A percentile compares a stretch with the other conserved stretches of the same genome.
Conservation (phyloP, 805 yeast species). For the Zygosaccharomyces lentus region DNA sequence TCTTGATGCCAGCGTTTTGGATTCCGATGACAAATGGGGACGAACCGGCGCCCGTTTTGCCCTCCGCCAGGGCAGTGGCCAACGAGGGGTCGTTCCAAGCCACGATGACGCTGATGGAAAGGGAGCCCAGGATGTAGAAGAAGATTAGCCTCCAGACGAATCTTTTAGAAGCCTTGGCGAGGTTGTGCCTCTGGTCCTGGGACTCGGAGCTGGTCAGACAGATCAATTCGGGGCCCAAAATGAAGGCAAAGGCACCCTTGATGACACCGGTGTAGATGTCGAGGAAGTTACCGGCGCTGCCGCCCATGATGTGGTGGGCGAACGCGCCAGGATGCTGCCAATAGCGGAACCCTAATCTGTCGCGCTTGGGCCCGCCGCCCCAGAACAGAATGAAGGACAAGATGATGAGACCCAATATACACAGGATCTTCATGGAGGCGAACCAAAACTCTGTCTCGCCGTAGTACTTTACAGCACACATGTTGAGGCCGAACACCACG, state of each 20-base stretch:
- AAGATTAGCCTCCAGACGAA: constrained; percentile 58
- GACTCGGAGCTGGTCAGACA: constrained; percentile 57
- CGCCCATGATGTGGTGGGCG: constrained; percentile 44
- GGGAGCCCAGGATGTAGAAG: constrained; percentile 55
- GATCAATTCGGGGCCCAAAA: constrained; percentile 60
- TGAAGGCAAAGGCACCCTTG: constrained; percentile 62
- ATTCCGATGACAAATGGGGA: constrained; percentile 66
- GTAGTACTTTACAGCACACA: constrained; percentile 49
- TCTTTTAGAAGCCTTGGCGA: constrained; percentile 58
- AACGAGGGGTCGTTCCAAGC: constrained; percentile 48
- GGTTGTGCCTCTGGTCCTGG: constrained; percentile 52
- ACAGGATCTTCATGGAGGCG: constrained; percentile 42
- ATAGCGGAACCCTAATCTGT: constrained; percentile 61
- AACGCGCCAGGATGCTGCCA: constrained; percentile 63
- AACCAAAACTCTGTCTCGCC: constrained; percentile 41
- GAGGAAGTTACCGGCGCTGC: constrained; percentile 57
- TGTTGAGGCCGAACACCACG: constrained; percentile 44
- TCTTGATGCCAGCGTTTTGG: constrained; percentile 56
- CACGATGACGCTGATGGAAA: constrained; percentile 58
- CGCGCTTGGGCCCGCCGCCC: constrained; percentile 47
- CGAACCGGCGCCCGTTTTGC: constrained; percentile 55
- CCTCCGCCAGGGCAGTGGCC: constrained; percentile 44
- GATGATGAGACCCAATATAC: constrained; percentile 44
- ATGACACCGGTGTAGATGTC: constrained; percentile 62
- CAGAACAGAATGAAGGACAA: constrained; percentile 45